These are phyloP conservation scores for Gleditsia sinensis DNA, from an alignment of 306 rosid genomes.

Conservation along the genomic window DNA sequence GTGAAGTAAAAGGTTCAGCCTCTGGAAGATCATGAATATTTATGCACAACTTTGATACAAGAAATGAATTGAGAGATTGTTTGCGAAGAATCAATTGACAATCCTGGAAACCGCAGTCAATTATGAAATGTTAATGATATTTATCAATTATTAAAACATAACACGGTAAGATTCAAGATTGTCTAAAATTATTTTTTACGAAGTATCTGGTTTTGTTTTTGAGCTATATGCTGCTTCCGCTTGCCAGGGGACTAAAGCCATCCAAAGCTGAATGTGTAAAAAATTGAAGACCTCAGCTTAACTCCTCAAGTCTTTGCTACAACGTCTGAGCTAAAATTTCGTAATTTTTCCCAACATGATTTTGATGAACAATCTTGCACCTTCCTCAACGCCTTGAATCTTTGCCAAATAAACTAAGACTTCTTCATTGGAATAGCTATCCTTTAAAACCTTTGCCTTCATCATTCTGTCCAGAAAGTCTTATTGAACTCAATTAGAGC, in stretches of 20 bases:
- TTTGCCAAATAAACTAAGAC: constrained; percentile 5
- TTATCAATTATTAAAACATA: not conserved
- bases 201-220: not conserved
- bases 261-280: constrained; percentile 5
- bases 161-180: constrained; percentile 6
- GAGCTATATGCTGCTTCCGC: not conserved
- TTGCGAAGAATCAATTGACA: constrained; percentile 16
- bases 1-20: not conserved
- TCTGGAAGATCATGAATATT: not conserved
- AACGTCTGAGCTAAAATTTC: constrained; percentile 18
- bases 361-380: not conserved
- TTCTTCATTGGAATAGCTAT: constrained; percentile 21
- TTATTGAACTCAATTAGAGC: constrained; percentile 14
- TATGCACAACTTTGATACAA: constrained; percentile 37
- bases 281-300: constrained; percentile 2
- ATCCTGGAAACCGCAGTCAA: not conserved
- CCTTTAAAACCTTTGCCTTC: constrained; percentile 30
- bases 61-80: constrained; percentile 28
- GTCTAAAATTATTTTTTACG: not conserved
- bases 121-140: not conserved
- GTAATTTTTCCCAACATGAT: not conserved
- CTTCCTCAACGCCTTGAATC: constrained; percentile 27
- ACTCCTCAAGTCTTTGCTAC: not conserved
- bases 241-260: constrained; percentile 31
- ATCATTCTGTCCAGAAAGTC: constrained; percentile 17